Evolutionary conservation across 768 basidiomycete species (phyloP).

Genomic region (Agrocybe praecox): DNA sequence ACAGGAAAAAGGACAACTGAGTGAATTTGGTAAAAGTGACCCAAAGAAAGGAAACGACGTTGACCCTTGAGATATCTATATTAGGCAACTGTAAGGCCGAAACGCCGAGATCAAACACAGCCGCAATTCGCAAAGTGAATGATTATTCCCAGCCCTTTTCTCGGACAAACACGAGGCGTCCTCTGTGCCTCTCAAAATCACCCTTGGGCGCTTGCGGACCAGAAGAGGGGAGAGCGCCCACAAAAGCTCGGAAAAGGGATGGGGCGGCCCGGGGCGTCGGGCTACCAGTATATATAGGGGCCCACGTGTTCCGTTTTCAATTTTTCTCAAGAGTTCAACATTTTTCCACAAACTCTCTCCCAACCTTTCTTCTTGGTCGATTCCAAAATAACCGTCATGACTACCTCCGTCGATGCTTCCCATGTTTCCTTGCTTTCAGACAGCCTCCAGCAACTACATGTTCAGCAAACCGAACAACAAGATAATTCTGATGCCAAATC

Average conservation of each 20-base stretch:
- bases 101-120: slow-evolving; percentile 26
- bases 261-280: neutral
- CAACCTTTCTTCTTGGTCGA: neutral
- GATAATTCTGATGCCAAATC: slow-evolving; percentile 5
- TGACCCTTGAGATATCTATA: slow-evolving; percentile 39
- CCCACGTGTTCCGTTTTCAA: slow-evolving; percentile 5
- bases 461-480: slow-evolving; percentile 11
- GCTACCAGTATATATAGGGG: neutral
- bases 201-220: neutral
- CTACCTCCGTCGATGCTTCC: slow-evolving; percentile 18
- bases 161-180: neutral
- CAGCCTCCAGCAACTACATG: slow-evolving; percentile 48
- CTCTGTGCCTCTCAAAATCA: no score
- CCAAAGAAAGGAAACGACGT: slow-evolving; percentile 32
- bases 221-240: neutral
- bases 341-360: slow-evolving; percentile 1
- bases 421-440: slow-evolving; percentile 41
- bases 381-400: slow-evolving; percentile 14
- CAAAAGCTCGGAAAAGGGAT: neutral
- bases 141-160: neutral
- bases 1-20: slow-evolving; percentile 32
- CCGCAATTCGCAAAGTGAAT: slow-evolving; percentile 5
- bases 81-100: slow-evolving; percentile 25
- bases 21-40: slow-evolving; percentile 48
- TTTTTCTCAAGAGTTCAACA: neutral